These are phyloP conservation scores for Cladochytrium replicatum DNA, from an alignment of 192 early-diverging fungal species.

Conservation along the genomic window DNA sequence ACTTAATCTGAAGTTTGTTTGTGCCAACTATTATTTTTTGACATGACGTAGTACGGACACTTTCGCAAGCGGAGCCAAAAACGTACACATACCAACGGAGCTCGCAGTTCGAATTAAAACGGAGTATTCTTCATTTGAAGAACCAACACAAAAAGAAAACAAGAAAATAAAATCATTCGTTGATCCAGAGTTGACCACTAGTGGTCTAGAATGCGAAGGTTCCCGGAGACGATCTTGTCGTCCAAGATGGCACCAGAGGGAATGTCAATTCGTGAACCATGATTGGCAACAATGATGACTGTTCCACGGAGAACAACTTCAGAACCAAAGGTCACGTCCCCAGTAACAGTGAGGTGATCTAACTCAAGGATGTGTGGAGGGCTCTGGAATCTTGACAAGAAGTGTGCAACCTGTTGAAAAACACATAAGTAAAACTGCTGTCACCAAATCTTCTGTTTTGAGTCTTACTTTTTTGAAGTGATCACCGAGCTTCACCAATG, in stretches of 20 bases:
- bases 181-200: too few relatives aligned
- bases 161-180: not conserved
- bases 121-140: too few relatives aligned
- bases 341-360: constrained; percentile 96
- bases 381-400: constrained; percentile 79
- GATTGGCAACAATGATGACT: constrained; percentile 98
- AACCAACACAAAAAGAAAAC: too few relatives aligned
- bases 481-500: constrained; percentile 93
- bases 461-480: constrained; percentile 88
- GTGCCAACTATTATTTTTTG: too few relatives aligned
- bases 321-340: constrained; percentile 94
- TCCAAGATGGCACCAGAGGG: constrained; percentile 88
- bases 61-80: too few relatives aligned
- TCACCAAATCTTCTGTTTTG: not conserved
- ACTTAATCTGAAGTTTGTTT: too few relatives aligned
- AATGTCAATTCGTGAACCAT: constrained; percentile 95
- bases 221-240: constrained; percentile 97
- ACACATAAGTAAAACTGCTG: not conserved
- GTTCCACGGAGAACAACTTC: constrained; percentile 81
- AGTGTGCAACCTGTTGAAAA: constrained; percentile 56
- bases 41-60: too few relatives aligned
- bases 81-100: too few relatives aligned
- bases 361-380: constrained; percentile 94
- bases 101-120: too few relatives aligned
- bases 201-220: constrained; percentile 67